Base-by-base conservation (phyloP, 176 grass and related monocot genomes). In the Aegilops tauschii region DNA sequence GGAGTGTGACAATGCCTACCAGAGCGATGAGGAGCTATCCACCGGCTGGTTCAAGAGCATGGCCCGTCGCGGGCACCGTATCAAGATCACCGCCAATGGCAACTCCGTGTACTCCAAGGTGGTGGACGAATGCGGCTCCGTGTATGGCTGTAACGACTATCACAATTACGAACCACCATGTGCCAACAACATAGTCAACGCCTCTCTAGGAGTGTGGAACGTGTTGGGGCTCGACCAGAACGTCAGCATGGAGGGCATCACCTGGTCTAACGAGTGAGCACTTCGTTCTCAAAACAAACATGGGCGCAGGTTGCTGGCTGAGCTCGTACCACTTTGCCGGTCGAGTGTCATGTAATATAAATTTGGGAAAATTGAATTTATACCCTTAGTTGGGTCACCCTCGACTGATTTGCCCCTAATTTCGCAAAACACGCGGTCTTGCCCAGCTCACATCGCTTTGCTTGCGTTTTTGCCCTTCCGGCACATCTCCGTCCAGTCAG, bases 101-200 rank as follows among this genome's bases (percentile, higher is more conserved):
- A 73, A 69, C 25, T 86, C 37, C 2, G 71, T 86, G 12, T 6
- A 65, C 5, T 78, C 78, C 8, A 89, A 79, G 69, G 82, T 92
- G 6, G 90, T 92, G 13, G 90, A 83, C 74, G 17, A 54, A 5
- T 54, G 50, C 16, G 50, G 1, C 50, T 54, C 50, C 16, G 5
- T 54, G 50, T 18, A 54, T 54, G 50, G 16, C 16, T 54, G 86
- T n/a, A 80, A 59, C 0, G 4, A 32, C 0, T 29, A 86, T 8
- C 82, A 78, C 61, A 83, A 86, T 20, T 54, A 54, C 2, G 1
- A 54, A 0, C 50, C 50, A 0, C 16, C 16, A 18, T 54, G 50
- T 17, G 16, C 50, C 16, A 18, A 54, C 50, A 54, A 54, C 16
- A 54, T 54, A 54, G 5, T 18, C 16, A 1, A 7, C 2, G 50